Percentiles rank a stretch among this genome's conserved stretches.
phyloP scores from a whole-genome alignment of 805 yeast genomes.

The Hermanozyma aechmeae region DNA sequence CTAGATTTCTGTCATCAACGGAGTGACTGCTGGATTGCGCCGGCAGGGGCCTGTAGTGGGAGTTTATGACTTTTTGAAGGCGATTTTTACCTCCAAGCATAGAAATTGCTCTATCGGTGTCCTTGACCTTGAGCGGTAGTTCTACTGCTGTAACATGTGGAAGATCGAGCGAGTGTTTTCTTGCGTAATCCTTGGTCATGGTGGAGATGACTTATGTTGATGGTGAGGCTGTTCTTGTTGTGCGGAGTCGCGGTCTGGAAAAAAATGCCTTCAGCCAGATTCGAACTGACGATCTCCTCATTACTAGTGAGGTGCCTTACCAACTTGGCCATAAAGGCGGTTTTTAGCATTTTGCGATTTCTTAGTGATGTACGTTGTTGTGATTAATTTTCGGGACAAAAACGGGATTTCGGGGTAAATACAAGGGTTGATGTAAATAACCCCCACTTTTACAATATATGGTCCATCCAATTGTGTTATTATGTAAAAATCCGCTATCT shows the following conservation, averaged over 20 bases:
- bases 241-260: background rate
- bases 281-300: constrained; percentile 13
- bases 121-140: constrained; percentile 61
- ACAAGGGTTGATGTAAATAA: too few species aligned
- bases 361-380: too few species aligned
- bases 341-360: too few species aligned
- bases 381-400: too few species aligned
- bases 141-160: constrained; percentile 73
- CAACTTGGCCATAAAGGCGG: constrained; percentile 12
- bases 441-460: too few species aligned
- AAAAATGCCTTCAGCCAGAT: constrained; percentile 12
- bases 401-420: too few species aligned
- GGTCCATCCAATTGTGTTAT: too few species aligned
- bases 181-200: constrained; percentile 23
- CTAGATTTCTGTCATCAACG: constrained; percentile 27
- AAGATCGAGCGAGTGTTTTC: constrained; percentile 54
- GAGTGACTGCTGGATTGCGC: constrained; percentile 13
- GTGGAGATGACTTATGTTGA: too few species aligned
- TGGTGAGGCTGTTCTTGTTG: too few species aligned
- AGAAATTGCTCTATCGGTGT: constrained; percentile 51
- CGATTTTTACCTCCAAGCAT: constrained; percentile 58
- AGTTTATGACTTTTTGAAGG: constrained; percentile 33
- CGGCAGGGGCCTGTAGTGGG: constrained; percentile 15
- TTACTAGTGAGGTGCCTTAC: constrained; percentile 13
- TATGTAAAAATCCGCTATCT: too few species aligned